Evolutionary conservation across 345 rosid genomes (phyloP).

Genomic region (Corchorus olitorius): DNA sequence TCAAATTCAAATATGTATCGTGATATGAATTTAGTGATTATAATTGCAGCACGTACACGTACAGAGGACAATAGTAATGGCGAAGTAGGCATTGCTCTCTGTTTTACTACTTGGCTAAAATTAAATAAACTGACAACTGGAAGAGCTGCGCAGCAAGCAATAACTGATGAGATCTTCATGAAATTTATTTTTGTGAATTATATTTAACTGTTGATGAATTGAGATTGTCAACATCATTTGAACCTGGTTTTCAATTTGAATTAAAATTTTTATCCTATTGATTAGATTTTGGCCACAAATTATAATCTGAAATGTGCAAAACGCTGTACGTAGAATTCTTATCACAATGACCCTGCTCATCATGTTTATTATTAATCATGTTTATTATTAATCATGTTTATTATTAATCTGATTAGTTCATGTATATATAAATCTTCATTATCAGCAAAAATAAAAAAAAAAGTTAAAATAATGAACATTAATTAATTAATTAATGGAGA

Average conservation of each 20-base stretch:
- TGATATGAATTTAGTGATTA: too few relatives aligned
- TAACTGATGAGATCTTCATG: background rate
- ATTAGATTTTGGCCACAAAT: background rate
- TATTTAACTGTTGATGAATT: background rate
- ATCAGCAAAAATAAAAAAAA: background rate
- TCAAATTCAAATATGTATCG: too few relatives aligned
- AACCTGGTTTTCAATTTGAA: background rate
- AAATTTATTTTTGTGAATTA: background rate
- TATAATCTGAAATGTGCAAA: background rate
- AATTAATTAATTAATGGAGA: background rate
- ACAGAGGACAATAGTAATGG: background rate
- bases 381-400: background rate
- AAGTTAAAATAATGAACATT: too few relatives aligned
- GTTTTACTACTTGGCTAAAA: too few relatives aligned
- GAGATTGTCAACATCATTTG: background rate
- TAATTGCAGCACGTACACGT: too few relatives aligned
- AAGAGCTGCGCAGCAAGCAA: background rate
- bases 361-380: background rate
- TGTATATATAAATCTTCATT: background rate
- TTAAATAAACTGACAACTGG: background rate
- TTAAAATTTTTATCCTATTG: background rate
- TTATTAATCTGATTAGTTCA: background rate
- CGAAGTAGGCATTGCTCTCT: background rate
- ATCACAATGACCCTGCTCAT: background rate
- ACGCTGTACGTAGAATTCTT: background rate